Evolutionary conservation across 768 basidiomycete genomes (phyloP), one percentile per base, ranked within the genome.

Genomic region (Tylopilus cervinicoccineus): DNA sequence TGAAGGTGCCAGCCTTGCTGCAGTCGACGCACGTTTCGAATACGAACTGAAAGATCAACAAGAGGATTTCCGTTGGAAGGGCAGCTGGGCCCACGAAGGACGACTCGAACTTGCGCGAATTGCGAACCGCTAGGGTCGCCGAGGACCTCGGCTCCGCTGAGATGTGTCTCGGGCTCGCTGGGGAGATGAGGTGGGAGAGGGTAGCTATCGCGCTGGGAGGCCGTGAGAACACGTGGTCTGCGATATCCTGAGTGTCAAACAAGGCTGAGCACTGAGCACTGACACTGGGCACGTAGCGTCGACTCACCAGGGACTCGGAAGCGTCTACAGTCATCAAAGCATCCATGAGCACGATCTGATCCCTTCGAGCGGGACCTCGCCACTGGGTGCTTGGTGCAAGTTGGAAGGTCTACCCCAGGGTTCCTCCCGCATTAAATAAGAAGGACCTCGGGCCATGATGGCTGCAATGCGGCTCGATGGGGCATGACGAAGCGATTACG

Each of bases 41-140:
- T 20, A 19, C 44, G 9, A 42, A 32, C 24, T 27, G 33, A 34
- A 53, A 53, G 11, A 53, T 42, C 2, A 22, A 23, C 34, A 53
- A 17, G n/a, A 48, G 39, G 8, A 40, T 53, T 33, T 54, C 52
- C 12, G 39, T 53, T 24, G 44, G 38, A 42, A 48, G 43, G 10
- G 24, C 26, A 24, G 3, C 38, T 4, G 27, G 31, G 2, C 31
- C 22, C 1, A 20, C n/a, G 6, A 6, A 39, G 31, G 38, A 23
- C 19, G 23, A 5, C 12, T 34, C 11, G 22, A 43, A 4, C 14
- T 9, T 41, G 22, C 20, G 20, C 26, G 24, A n/a, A 19, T 13
- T 27, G 20, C 27, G 16, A 8, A 14, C 17, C 2, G 22, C 23
- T 11, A 13, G 14, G 31, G 19, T 14, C 12, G 16, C 28, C 11